Evolutionary conservation across 306 rosid genomes (phyloP), one percentile per base, ranked within the genome.

Genomic region (Castanopsis chinensis): DNA sequence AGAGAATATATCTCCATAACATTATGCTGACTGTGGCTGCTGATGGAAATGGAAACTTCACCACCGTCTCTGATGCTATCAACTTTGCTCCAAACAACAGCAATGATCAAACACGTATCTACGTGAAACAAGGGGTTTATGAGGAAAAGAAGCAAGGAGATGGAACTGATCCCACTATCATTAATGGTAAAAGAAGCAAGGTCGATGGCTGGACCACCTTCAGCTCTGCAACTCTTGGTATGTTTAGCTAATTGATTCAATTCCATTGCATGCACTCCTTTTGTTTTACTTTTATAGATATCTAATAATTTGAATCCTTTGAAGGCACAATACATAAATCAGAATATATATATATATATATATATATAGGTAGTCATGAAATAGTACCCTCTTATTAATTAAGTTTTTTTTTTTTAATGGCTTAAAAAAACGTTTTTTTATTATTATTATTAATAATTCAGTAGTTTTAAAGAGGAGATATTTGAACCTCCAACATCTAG

Each of bases 121-220:
- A 85, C 80, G 87, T 93, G 19, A 88, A 81, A 67, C 28, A 76
- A 84, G 97, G 97, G 78, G 58, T 80, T 35, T 93, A 93, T 4
- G 81, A 75, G 68, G 97, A 93, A 72, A 89, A 91, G 97, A 91
- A 55, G 92, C 85, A 58, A 85, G 97, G 97, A 58, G 97, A 93
- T 78, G 96, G 97, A 78, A 93, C 84, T 8, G 87, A 85, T 77
- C 78, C 53, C 75, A 93, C 97, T 64, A 0, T 88, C 83, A 80
- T 93, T 21, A 87, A 90, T 56, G 91, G 91, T 6, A 80, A 41
- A 72, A 88, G 96, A 80, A 92, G 89, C 72, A 80, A 37, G 0
- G 81, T 1, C 41, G 90, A 82, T 75, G 89, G 88, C 20, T 91
- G 96, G 97, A 91, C 96, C 86, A 85, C 91, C 45, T 93, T 87